Conservation (phyloP, 2,329 filamentous ascomycete genomes). For the Coniochaeta sp. region DNA sequence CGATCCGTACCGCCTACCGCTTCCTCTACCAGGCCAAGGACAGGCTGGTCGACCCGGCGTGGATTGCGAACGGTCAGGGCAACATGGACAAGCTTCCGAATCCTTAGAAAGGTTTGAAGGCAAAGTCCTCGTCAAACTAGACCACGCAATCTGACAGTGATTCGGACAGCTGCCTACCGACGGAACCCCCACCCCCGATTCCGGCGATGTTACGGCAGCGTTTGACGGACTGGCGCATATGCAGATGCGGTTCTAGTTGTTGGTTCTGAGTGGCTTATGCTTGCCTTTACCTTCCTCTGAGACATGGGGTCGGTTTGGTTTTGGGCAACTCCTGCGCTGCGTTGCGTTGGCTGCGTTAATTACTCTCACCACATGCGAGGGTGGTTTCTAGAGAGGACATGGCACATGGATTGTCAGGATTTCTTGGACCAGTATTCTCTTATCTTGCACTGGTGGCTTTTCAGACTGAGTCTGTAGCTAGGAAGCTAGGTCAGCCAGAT, state of each 20-base stretch:
- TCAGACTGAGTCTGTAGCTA: not conserved
- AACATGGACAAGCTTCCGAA: conserved; percentile 64
- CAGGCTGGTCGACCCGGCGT: conserved; percentile 65
- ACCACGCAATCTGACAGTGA: not conserved
- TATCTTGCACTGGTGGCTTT: not conserved
- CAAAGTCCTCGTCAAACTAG: not conserved
- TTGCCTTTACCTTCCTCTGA: not conserved
- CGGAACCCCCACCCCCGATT: too few relatives aligned
- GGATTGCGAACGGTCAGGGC: conserved; percentile 63
- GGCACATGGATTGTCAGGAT: not conserved
- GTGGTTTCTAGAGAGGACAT: not conserved
- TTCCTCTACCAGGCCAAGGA: conserved; percentile 71
- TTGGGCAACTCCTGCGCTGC: not conserved
- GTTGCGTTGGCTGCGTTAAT: not conserved
- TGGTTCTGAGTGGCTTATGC: not conserved
- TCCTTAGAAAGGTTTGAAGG: conserved; percentile 24
- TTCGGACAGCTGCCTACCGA: not conserved
- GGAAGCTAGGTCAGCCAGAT: conserved; percentile 1
- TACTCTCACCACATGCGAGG: not conserved
- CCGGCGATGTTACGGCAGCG: not conserved
- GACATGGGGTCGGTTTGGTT: not conserved
- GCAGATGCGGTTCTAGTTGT: not conserved
- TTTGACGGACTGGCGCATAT: not conserved
- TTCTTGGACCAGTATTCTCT: not conserved
- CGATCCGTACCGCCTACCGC: conserved; percentile 93